Evolutionary conservation across 2,329 filamentous ascomycete species (phyloP).

Genomic region (Xylariaceae sp.): DNA sequence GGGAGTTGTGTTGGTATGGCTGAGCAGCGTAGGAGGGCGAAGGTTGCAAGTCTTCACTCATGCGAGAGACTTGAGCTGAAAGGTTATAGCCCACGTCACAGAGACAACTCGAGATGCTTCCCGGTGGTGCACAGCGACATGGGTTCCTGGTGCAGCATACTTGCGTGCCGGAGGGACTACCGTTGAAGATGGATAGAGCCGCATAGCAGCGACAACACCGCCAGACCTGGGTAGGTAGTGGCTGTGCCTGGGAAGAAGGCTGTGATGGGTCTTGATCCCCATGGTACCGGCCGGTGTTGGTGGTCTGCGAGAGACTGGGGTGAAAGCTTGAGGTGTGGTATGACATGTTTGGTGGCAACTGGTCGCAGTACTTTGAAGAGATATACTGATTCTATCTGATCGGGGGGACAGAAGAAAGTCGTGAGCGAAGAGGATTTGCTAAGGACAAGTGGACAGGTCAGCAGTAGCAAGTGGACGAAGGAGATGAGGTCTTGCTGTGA

Average conservation of each 20-base stretch:
- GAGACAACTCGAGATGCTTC: not conserved
- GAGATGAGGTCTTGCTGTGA: no score
- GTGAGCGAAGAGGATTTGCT: no score
- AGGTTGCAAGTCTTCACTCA: no score
- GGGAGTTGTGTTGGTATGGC: not conserved
- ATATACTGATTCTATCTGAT: not conserved
- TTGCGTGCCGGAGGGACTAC: not conserved
- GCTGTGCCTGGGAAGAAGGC: not conserved
- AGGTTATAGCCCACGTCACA: not conserved
- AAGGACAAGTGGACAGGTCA: no score
- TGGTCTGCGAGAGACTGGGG: not conserved
- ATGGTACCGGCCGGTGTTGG: not conserved
- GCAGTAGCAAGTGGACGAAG: no score
- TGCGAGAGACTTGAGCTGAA: not conserved
- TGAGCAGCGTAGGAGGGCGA: no score
- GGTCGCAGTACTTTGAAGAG: not conserved
- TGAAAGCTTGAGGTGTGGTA: not conserved
- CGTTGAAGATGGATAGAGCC: not conserved
- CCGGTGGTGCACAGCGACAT: not conserved
- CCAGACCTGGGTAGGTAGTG: not conserved
- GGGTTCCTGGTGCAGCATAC: not conserved
- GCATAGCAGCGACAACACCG: not conserved
- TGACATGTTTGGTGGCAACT: not conserved
- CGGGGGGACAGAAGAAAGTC: no score
- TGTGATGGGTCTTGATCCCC: not conserved